Evolutionary conservation across 2,329 filamentous ascomycete species (phyloP).

Genomic region (Hymenoscyphus repandus): DNA sequence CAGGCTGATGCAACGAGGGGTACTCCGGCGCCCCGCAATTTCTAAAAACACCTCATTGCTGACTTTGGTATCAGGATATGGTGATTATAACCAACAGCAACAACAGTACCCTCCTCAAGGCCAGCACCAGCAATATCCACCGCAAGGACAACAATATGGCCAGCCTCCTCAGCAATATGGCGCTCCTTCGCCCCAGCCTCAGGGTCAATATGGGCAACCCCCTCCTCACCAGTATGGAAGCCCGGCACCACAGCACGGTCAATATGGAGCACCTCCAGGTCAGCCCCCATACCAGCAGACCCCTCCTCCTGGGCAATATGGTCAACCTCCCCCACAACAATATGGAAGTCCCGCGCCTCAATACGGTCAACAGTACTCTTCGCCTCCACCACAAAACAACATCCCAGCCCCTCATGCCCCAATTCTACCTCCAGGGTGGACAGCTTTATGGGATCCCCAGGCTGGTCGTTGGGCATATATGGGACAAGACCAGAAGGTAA

Average conservation of each 20-base stretch:
- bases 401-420: slow-evolving; percentile 31
- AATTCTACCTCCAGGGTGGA: slow-evolving; percentile 56
- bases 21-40: background rate
- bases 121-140: background rate
- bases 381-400: slow-evolving; percentile 28
- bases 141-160: slow-evolving; percentile 10
- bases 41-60: background rate
- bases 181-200: background rate
- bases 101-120: slow-evolving; percentile 1
- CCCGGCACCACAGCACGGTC: background rate
- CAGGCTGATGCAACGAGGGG: slow-evolving; percentile 5
- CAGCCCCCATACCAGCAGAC: slow-evolving; percentile 8
- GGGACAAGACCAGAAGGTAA: slow-evolving; percentile 38
- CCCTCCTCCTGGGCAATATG: slow-evolving; percentile 11
- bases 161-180: slow-evolving; percentile 5
- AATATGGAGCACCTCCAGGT: slow-evolving; percentile 7
- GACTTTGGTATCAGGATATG: background rate
- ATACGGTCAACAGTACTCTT: slow-evolving; percentile 25
- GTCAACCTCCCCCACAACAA: slow-evolving; percentile 20
- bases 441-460: slow-evolving; percentile 56
- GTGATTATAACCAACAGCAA: background rate
- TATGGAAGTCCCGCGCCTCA: slow-evolving; percentile 19
- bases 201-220: slow-evolving; percentile 1
- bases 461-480: slow-evolving; percentile 61
- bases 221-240: slow-evolving; percentile 1